Evolutionary conservation across 2,329 filamentous ascomycete species (phyloP).

Genomic region (Penicillium sp.): DNA sequence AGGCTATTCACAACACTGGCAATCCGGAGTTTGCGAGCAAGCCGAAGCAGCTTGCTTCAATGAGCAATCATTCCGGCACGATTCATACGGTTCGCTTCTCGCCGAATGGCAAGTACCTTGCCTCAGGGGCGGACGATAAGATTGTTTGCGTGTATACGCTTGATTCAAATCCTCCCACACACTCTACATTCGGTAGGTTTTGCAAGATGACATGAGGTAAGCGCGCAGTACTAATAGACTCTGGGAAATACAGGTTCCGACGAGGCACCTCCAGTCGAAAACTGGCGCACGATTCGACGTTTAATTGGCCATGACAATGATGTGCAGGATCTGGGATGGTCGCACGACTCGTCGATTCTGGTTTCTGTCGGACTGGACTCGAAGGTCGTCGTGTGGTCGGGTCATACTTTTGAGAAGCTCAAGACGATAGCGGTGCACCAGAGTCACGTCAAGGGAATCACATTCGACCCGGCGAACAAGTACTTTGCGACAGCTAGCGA

Average conservation of each 20-base stretch:
- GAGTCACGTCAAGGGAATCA: conserved; percentile 98
- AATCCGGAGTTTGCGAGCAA: conserved; percentile 69
- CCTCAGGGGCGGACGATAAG: conserved; percentile 97
- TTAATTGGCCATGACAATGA: conserved; percentile 98
- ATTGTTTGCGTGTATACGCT: conserved; percentile 97
- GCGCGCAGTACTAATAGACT: conserved; percentile 3
- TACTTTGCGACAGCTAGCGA: conserved; percentile 99
- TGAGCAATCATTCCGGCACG: conserved; percentile 97
- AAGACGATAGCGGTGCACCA: conserved; percentile 92
- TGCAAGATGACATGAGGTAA: not conserved
- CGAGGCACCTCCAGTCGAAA: conserved; percentile 90
- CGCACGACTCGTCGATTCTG: conserved; percentile 89
- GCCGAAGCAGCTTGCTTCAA: conserved; percentile 92
- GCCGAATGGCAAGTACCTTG: conserved; percentile 89
- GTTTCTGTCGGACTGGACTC: conserved; percentile 96
- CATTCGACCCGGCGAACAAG: conserved; percentile 97
- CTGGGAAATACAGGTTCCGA: conserved; percentile 62
- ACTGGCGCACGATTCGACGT: conserved; percentile 93
- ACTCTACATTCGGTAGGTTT: conserved; percentile 73
- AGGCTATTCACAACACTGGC: conserved; percentile 81
- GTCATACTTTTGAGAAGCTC: conserved; percentile 95
- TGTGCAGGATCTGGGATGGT: conserved; percentile 97
- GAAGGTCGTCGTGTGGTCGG: conserved; percentile 98
- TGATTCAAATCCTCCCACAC: conserved; percentile 75
- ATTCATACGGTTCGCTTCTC: conserved; percentile 98